A percentile compares a stretch with the other conserved stretches of the same genome.
phyloP scores from a whole-genome alignment of 139 green algal species.

The Chlamydomonas schloesseri region DNA sequence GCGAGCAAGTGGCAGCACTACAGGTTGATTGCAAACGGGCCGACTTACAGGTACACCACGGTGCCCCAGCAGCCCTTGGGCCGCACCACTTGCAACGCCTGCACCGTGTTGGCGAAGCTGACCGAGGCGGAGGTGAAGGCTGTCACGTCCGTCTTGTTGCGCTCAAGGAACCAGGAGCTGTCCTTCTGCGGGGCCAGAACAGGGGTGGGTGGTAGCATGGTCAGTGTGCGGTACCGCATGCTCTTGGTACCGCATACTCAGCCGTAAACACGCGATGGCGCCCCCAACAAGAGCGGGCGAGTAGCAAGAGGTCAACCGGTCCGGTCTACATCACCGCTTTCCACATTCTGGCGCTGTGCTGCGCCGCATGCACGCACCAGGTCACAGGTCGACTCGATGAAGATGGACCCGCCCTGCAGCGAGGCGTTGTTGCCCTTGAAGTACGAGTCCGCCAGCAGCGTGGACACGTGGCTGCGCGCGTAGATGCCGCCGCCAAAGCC shows the following conservation, averaged over 20 bases:
- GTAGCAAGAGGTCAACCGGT: too few species aligned
- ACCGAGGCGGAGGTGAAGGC: background rate
- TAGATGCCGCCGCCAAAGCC: slow-evolving; percentile 22
- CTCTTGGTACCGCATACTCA: too few species aligned
- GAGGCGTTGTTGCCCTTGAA: slow-evolving; percentile 4
- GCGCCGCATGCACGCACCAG: slow-evolving; percentile 12
- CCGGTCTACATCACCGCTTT: too few species aligned
- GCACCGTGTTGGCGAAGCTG: background rate
- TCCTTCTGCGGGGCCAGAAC: background rate
- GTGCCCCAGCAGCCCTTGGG: slow-evolving; percentile 37
- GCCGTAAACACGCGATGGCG: too few species aligned
- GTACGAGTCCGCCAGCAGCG: slow-evolving; percentile 19
- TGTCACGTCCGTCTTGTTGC: background rate
- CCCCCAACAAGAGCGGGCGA: too few species aligned
- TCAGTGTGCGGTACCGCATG: too few species aligned
- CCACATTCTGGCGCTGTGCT: too few species aligned
- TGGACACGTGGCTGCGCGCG: slow-evolving; percentile 1
- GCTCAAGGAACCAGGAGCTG: background rate
- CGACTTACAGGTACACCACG: slow-evolving; percentile 28
- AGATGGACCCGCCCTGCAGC: slow-evolving; percentile 23
- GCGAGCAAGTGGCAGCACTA: background rate
- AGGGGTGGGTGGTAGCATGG: background rate
- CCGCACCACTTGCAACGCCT: slow-evolving; percentile 1
- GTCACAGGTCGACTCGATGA: slow-evolving; percentile 15
- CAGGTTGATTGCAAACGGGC: too few species aligned